Evolutionary conservation across 192 early-diverging fungal species (phyloP).

Genomic region (Thoreauomyces humboldtii): DNA sequence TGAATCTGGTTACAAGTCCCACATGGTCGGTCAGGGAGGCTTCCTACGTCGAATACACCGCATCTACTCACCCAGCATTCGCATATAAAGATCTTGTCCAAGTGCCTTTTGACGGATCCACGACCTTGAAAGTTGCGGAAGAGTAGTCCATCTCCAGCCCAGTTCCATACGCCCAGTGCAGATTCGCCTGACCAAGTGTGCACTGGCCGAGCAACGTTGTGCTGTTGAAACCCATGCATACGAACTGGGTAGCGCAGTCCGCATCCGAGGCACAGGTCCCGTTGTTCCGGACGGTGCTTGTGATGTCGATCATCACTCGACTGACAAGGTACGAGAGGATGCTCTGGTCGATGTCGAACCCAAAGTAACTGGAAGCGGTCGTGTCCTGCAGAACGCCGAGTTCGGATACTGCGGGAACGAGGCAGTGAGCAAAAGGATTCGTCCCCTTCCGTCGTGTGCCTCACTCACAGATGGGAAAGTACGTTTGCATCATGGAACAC

Average conservation of each 20-base stretch:
- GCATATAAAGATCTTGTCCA: slow-evolving; percentile 42
- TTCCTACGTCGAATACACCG: no score
- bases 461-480: background rate
- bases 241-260: background rate
- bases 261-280: background rate
- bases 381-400: background rate
- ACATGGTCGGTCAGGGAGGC: no score
- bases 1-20: no score
- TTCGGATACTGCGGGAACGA: background rate
- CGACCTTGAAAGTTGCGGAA: slow-evolving; percentile 35
- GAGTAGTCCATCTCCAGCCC: slow-evolving; percentile 47
- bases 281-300: slow-evolving; percentile 2
- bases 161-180: slow-evolving; percentile 49
- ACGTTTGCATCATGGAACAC: slow-evolving; percentile 34
- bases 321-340: slow-evolving; percentile 23
- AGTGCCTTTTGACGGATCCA: slow-evolving; percentile 38
- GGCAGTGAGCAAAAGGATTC: background rate
- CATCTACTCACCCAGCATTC: background rate
- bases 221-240: background rate
- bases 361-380: slow-evolving; percentile 18
- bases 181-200: slow-evolving; percentile 22
- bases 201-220: slow-evolving; percentile 33
- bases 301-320: slow-evolving; percentile 24
- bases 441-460: background rate
- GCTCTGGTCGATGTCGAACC: slow-evolving; percentile 14